Evolutionary conservation across 495 filamentous ascomycete species (phyloP).

Genomic region (Penicillium canescens): DNA sequence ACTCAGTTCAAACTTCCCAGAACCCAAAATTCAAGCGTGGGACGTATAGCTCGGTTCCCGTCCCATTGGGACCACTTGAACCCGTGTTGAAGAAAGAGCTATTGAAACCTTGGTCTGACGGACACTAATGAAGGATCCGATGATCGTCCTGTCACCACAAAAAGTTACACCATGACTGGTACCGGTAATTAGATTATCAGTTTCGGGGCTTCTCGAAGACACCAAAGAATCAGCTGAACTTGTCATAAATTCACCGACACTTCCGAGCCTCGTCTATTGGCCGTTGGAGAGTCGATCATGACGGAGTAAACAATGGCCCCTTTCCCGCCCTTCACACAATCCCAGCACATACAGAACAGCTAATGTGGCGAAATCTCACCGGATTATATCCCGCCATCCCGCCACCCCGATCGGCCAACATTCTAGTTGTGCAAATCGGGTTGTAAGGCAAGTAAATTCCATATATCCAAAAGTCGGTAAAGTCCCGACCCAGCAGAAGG

Average conservation of each 20-base stretch:
- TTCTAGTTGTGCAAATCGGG: neutral
- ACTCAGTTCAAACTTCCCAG: neutral
- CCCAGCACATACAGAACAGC: neutral
- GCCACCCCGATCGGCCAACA: neutral
- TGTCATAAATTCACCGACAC: constrained; percentile 33
- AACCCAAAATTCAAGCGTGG: constrained; percentile 6
- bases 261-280: constrained; percentile 17
- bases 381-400: neutral
- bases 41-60: neutral
- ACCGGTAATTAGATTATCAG: neutral
- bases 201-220: constrained; percentile 25
- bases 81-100: constrained; percentile 4
- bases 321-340: neutral
- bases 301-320: constrained; percentile 9
- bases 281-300: constrained; percentile 22
- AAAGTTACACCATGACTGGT: neutral
- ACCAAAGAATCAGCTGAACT: constrained; percentile 26
- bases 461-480: constrained; percentile 31
- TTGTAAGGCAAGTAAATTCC: neutral
- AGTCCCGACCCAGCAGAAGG: constrained; percentile 27
- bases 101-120: constrained; percentile 3
- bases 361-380: constrained; percentile 1
- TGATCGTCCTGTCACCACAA: constrained; percentile 19
- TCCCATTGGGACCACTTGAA: neutral
- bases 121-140: neutral